These are phyloP conservation scores for Aethionema arabicum DNA, from an alignment of 345 rosid species.

Conservation along the genomic window DNA sequence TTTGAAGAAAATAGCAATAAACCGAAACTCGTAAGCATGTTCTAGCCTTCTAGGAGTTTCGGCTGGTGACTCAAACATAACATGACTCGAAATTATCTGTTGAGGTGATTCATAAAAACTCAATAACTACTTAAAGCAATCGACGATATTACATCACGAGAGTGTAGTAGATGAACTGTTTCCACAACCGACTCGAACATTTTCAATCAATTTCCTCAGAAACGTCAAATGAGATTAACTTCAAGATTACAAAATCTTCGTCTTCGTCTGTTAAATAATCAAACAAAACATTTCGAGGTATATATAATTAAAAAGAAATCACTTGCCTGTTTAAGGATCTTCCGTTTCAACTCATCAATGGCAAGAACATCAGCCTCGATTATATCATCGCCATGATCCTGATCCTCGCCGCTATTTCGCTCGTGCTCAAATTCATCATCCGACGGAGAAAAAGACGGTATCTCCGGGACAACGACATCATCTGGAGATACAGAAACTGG, in stretches of 20 bases:
- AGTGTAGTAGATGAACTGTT: not conserved
- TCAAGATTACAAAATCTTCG: slow-evolving; percentile 1
- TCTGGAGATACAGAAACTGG: slow-evolving; percentile 42
- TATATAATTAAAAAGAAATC: not conserved
- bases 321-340: slow-evolving; percentile 64
- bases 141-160: not conserved
- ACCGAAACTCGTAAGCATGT: not conserved
- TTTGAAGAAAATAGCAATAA: not conserved
- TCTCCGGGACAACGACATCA: slow-evolving; percentile 29
- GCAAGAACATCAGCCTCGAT: slow-evolving; percentile 33
- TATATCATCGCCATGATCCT: slow-evolving; percentile 34
- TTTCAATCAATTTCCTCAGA: not conserved
- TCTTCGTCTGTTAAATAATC: not conserved
- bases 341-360: slow-evolving; percentile 54
- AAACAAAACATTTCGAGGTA: not conserved
- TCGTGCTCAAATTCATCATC: slow-evolving; percentile 44
- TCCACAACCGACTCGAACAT: not conserved
- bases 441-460: slow-evolving; percentile 33
- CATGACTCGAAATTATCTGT: too few species aligned
- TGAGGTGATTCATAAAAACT: too few species aligned
- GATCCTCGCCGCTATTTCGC: slow-evolving; percentile 34
- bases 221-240: not conserved
- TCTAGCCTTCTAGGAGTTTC: too few species aligned
- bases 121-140: not conserved
- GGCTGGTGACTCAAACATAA: too few species aligned